Evolutionary conservation across 148 eudicot species (phyloP).

Genomic region (Vaccinium myrtillus): DNA sequence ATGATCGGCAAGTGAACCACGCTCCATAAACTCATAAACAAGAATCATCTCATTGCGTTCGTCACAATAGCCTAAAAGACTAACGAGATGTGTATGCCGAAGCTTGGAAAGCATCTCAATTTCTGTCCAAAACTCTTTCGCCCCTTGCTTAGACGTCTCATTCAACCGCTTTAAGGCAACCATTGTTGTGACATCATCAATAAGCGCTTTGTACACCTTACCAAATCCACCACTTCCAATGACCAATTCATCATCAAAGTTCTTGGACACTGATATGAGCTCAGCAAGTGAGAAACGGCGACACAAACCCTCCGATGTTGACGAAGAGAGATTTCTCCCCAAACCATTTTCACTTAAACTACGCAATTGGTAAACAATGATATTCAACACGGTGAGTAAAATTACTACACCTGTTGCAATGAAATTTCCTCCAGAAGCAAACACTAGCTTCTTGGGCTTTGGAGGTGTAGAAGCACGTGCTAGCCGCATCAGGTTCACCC

Average conservation of each 20-base stretch:
- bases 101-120: not conserved
- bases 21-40: constrained; percentile 8
- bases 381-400: constrained; percentile 11
- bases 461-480: not conserved
- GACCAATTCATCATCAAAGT: too few relatives aligned
- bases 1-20: constrained; percentile 36
- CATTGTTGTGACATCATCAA: too few relatives aligned
- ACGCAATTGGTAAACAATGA: constrained; percentile 25
- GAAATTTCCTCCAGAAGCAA: constrained; percentile 4
- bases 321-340: constrained; percentile 6
- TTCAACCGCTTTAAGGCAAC: too few relatives aligned
- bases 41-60: too few relatives aligned
- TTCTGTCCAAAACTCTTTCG: too few relatives aligned
- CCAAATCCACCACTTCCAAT: too few relatives aligned
- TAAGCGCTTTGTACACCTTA: too few relatives aligned
- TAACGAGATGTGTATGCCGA: too few relatives aligned
- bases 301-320: constrained; percentile 12
- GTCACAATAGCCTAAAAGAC: too few relatives aligned
- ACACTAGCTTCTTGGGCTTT: not conserved
- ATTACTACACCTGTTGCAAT: constrained; percentile 20
- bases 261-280: too few relatives aligned
- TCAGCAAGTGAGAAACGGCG: constrained; percentile 23
- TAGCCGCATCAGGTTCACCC: not conserved
- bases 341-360: not conserved
- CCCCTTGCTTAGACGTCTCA: too few relatives aligned